Conservation (phyloP, 1,284 basidiomycete genomes). For the Cutaneotrichosporon sp. region DNA sequence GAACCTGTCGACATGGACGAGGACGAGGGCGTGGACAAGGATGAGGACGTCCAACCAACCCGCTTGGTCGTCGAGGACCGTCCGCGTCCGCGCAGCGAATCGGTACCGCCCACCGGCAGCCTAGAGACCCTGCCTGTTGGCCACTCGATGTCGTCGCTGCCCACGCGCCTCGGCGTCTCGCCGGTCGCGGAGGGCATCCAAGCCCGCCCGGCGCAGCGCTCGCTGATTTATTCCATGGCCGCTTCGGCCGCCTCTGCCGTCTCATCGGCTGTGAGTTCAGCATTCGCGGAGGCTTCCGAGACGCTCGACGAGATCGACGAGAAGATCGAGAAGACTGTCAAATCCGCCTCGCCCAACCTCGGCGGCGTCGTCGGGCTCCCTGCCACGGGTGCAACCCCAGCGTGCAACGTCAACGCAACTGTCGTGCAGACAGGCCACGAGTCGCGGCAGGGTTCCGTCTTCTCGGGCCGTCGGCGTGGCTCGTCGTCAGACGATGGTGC, state of each 20-base stretch:
- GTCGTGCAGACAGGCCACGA: not conserved
- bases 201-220: not conserved
- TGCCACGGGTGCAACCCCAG: not conserved
- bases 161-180: not conserved
- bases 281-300: slow-evolving; percentile 11
- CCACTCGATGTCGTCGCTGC: not conserved
- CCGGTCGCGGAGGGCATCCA: not conserved
- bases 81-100: not conserved
- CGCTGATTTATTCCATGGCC: slow-evolving; percentile 2
- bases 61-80: not conserved
- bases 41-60: not conserved
- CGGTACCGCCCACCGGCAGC: not conserved
- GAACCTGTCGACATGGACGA: not conserved
- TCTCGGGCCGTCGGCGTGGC: not conserved
- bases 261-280: slow-evolving; percentile 10
- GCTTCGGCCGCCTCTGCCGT: slow-evolving; percentile 11
- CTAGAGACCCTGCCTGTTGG: not conserved
- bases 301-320: slow-evolving; percentile 15
- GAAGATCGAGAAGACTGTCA: slow-evolving; percentile 8
- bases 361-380: not conserved
- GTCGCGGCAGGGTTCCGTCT: not conserved
- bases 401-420: not conserved
- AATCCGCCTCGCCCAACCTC: slow-evolving; percentile 5
- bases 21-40: not conserved
- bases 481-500: slow-evolving; percentile 1